phyloP scores from a whole-genome alignment of 2,329 filamentous ascomycete genomes.

The Aspergillus nomiae region DNA sequence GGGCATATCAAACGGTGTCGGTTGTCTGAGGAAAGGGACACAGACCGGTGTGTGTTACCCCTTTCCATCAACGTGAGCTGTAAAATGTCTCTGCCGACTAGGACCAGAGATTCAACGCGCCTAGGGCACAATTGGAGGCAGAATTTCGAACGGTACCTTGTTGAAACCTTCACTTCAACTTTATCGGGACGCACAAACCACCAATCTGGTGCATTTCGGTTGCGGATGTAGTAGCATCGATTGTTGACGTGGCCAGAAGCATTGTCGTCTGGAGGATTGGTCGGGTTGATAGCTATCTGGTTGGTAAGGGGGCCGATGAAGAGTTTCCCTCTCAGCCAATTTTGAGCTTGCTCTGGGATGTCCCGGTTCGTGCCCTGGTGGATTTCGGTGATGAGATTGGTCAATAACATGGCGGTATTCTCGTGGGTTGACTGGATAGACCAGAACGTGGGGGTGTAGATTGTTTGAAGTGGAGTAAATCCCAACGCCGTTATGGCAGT shows the following conservation, averaged over 20 bases:
- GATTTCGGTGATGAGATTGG: background rate
- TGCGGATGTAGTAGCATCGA: background rate
- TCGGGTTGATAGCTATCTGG: background rate
- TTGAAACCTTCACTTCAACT: background rate
- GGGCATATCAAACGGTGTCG: background rate
- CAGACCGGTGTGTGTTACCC: background rate
- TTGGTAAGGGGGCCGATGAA: background rate
- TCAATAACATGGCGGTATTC: background rate
- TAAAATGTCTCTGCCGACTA: background rate
- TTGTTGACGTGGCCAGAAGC: background rate
- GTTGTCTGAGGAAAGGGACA: background rate
- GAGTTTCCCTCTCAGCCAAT: background rate
- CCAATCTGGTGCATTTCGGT: background rate
- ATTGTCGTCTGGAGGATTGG: background rate
- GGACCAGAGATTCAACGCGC: background rate
- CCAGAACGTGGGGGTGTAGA: background rate
- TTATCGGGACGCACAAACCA: background rate
- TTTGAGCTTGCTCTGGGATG: background rate
- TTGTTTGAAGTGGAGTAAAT: background rate
- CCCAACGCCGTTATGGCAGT: background rate
- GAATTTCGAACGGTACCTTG: background rate
- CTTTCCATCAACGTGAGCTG: background rate
- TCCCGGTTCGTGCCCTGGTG: background rate
- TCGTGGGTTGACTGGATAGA: background rate
- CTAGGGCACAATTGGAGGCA: background rate